Evolutionary conservation across 2,329 filamentous ascomycete genomes (phyloP).

Genomic region (Diaporthe capsici): DNA sequence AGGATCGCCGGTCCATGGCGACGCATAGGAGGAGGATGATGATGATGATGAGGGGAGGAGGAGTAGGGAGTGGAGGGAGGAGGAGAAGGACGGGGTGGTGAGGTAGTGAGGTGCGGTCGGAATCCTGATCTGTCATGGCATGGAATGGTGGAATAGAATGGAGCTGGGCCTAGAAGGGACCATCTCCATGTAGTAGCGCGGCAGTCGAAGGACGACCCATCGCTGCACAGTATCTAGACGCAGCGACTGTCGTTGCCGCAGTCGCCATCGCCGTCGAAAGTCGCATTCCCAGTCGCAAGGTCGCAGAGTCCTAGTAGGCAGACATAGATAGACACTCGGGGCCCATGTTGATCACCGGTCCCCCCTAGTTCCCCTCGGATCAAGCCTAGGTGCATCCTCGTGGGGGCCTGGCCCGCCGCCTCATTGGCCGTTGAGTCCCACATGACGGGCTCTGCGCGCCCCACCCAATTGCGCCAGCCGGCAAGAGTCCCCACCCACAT

Average conservation of each 20-base stretch:
- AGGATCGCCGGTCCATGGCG: constrained; percentile 13
- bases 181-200: background rate
- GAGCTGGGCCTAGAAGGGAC: background rate
- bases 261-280: background rate
- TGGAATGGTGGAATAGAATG: background rate
- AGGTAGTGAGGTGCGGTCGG: background rate
- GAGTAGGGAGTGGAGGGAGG: background rate
- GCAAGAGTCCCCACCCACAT: constrained; percentile 23
- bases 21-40: background rate
- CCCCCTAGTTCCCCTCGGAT: constrained; percentile 33
- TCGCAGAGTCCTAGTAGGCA: background rate
- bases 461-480: constrained; percentile 36
- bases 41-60: background rate
- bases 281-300: background rate
- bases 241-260: background rate
- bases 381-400: constrained; percentile 35
- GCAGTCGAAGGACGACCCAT: background rate
- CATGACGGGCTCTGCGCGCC: constrained; percentile 37
- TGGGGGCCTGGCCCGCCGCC: background rate
- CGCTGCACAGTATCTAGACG: background rate
- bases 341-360: constrained; percentile 22
- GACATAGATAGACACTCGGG: background rate
- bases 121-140: constrained; percentile 1
- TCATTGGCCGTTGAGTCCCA: constrained; percentile 38
- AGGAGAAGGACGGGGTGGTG: background rate